These are phyloP conservation scores for Solanum arcanum DNA, from an alignment of 257 asterid genomes.

Conservation along the genomic window DNA sequence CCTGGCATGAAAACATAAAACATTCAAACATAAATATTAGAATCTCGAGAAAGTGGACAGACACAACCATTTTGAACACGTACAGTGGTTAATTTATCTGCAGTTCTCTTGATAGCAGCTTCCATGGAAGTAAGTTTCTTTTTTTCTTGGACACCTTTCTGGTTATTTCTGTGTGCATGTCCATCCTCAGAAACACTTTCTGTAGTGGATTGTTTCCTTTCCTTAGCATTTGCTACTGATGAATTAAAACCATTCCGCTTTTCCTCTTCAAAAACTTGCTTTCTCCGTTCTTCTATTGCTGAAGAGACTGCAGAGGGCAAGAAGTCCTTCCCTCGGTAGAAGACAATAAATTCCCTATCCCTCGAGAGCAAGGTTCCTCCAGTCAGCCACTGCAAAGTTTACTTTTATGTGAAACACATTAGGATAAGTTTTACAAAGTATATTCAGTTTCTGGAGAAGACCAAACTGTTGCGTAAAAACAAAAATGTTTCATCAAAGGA, in stretches of 20 bases:
- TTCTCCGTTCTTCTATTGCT: conserved; percentile 78
- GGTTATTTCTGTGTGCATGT: neutral
- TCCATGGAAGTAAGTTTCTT: conserved; percentile 27
- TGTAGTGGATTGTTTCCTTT: neutral
- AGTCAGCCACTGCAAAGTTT: conserved; percentile 70
- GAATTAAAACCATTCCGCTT: conserved; percentile 8
- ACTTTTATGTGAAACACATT: conserved; percentile 11
- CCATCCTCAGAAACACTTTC: conserved; percentile 21
- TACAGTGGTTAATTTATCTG: conserved; percentile 54
- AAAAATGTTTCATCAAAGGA: neutral
- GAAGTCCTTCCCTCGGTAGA: conserved; percentile 96
- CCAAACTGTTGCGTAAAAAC: neutral
- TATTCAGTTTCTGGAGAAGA: neutral
- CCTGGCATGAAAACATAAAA: conserved; percentile 36
- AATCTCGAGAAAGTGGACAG: conserved; percentile 4
- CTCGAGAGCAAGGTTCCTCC: conserved; percentile 94
- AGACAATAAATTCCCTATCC: conserved; percentile 78
- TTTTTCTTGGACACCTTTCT: conserved; percentile 14
- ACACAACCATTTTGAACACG: conserved; percentile 12
- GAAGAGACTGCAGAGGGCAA: conserved; percentile 86
- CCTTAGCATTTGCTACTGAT: conserved; percentile 8
- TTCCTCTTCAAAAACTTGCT: conserved; percentile 17
- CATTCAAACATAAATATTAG: conserved; percentile 1
- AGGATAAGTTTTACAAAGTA: neutral
- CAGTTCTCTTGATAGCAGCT: conserved; percentile 45